Evolutionary conservation across 2,329 filamentous ascomycete genomes (phyloP).

Genomic region (Aspergillus sergii): DNA sequence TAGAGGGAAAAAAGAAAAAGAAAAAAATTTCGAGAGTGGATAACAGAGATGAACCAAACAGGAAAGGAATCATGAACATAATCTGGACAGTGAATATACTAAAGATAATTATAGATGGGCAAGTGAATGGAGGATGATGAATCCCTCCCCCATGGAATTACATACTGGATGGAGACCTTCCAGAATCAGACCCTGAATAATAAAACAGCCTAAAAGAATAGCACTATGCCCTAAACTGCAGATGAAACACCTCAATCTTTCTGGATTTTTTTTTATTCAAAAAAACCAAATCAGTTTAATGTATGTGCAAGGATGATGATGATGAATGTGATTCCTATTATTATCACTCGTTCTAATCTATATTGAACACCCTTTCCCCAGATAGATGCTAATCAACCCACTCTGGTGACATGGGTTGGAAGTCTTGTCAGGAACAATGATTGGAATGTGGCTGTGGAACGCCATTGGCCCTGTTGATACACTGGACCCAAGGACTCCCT

Average conservation of each 20-base stretch:
- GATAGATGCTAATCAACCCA: not conserved
- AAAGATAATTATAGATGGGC: constrained; percentile 12
- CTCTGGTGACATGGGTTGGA: not conserved
- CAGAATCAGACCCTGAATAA: constrained; percentile 16
- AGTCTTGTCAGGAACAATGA: not conserved
- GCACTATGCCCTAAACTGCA: constrained; percentile 9
- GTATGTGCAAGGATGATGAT: not conserved
- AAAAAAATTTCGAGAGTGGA: not conserved
- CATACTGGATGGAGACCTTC: constrained; percentile 6
- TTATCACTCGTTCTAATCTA: not conserved
- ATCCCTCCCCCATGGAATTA: constrained; percentile 3
- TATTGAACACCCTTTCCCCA: constrained; percentile 3
- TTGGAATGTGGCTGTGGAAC: constrained; percentile 2
- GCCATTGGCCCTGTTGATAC: not conserved
- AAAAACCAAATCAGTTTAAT: not conserved
- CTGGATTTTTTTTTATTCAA: constrained; percentile 4
- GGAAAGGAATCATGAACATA: constrained; percentile 5
- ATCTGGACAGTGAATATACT: constrained; percentile 1
- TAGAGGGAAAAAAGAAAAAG: not conserved
- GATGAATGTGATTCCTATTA: constrained; percentile 7
- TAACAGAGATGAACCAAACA: not conserved
- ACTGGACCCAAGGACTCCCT: not conserved
- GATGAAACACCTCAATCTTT: constrained; percentile 14
- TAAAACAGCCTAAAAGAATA: constrained; percentile 11
- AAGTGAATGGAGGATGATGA: constrained; percentile 10